Conservation (phyloP, 306 rosid genomes). For the Prunus armeniaca region DNA sequence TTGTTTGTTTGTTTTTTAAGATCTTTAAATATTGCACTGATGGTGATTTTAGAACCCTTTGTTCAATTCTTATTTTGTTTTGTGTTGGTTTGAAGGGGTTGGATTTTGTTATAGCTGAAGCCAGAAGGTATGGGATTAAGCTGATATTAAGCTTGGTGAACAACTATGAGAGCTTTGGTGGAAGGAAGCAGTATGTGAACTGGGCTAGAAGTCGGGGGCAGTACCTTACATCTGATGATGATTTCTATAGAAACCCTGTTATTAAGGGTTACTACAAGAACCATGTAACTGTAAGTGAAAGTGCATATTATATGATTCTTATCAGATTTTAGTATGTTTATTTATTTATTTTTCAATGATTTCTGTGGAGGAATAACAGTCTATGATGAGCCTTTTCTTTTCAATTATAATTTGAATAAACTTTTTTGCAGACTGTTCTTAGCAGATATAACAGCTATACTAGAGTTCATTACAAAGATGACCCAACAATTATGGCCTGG, state of each 20-base stretch:
- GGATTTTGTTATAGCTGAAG: constrained; percentile 84
- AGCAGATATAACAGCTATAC: constrained; percentile 69
- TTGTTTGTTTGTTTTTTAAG: neutral
- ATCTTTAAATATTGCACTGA: neutral
- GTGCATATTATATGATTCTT: neutral
- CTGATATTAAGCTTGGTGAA: constrained; percentile 87
- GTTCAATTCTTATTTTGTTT: neutral
- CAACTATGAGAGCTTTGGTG: constrained; percentile 87
- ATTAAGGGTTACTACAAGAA: constrained; percentile 76
- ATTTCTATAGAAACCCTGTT: constrained; percentile 71
- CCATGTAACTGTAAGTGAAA: constrained; percentile 60
- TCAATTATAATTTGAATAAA: constrained; percentile 23
- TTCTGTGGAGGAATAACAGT: neutral
- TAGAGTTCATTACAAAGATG: constrained; percentile 72
- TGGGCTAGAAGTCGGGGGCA: constrained; percentile 89
- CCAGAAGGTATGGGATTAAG: constrained; percentile 75
- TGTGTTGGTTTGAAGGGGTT: constrained; percentile 56
- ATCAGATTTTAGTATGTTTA: neutral
- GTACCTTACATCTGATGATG: constrained; percentile 76
- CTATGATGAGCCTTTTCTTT: neutral
- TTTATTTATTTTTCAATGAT: too few relatives aligned
- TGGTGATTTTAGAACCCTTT: neutral
- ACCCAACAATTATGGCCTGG: constrained; percentile 96
- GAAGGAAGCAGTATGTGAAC: constrained; percentile 90
- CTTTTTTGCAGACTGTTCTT: constrained; percentile 56